These are phyloP conservation scores for Theileria annulata DNA, from an alignment of 169 alveolate genomes.

Conservation along the genomic window DNA sequence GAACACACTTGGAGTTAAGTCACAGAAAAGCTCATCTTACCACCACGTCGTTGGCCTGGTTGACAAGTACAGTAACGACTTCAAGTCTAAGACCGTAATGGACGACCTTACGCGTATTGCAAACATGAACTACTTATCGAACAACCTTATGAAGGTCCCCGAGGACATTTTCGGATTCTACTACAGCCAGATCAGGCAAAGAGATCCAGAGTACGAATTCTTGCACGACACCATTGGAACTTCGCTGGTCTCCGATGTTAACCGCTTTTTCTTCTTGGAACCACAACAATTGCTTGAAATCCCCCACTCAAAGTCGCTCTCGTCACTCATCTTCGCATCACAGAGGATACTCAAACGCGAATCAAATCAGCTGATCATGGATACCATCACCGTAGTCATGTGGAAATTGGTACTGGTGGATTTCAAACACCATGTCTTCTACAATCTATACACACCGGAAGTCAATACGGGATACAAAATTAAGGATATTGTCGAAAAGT, in stretches of 20 bases:
- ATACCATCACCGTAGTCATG: constrained; percentile 6
- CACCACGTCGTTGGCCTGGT: neutral
- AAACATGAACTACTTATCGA: constrained; percentile 15
- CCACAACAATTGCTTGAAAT: constrained; percentile 17
- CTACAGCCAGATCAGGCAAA: constrained; percentile 18
- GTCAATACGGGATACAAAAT: neutral
- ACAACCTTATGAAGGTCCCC: constrained; percentile 14
- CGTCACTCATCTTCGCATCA: constrained; percentile 15
- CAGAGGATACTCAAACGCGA: constrained; percentile 25
- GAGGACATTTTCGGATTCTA: constrained; percentile 18
- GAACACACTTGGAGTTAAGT: constrained; percentile 1
- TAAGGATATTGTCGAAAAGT: constrained; percentile 8
- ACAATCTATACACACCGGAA: constrained; percentile 12
- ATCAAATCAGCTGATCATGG: constrained; percentile 17
- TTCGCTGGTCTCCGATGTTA: constrained; percentile 1
- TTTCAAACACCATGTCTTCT: constrained; percentile 5
- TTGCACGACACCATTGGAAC: constrained; percentile 20
- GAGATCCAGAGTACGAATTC: constrained; percentile 10
- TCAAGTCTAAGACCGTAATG: neutral
- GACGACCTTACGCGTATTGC: constrained; percentile 20
- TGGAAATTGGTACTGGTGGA: constrained; percentile 21
- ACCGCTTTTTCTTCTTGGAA: constrained; percentile 7
- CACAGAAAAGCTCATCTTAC: neutral
- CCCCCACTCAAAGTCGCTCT: constrained; percentile 20
- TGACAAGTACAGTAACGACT: constrained; percentile 1